Base-by-base conservation (phyloP, 768 basidiomycete genomes). In the Lactarius vividus region DNA sequence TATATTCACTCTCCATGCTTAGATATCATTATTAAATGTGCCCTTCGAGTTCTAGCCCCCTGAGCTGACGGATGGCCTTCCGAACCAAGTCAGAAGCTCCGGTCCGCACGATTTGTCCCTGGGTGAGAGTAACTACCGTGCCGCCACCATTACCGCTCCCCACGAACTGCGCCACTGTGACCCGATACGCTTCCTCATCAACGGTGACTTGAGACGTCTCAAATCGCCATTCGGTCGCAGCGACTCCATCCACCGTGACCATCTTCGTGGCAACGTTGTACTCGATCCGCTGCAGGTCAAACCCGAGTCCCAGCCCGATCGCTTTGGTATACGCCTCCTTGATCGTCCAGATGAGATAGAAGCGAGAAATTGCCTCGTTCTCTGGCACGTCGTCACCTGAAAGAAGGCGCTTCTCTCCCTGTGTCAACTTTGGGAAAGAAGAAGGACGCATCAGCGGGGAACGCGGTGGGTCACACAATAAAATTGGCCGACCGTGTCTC, bases 311-410 rank as follows among this genome's bases (percentile, higher is more conserved):
- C 39, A 89, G 73, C 0, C 94, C 94, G 39, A 94, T 81, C 2
- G 92, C 91, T 77, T 95, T 96, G 7, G 91, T 92, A 74, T 94
- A 94, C 4, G 94, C 92, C 74, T 96, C 93, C 76, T 96, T 96
- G 73, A 92, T 76, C 8, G 94, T 94, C 93, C 93, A 95, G 69
- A 92, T 84, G 81, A 88, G 88, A 72, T 89, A 92, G 74, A 94
- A 89, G 18, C 79, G 77, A 53, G 79, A 78, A n/a, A 90, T 76
- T 3, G 81, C 83, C 66, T 88, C 85, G 9, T 76, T 73, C 64
- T 81, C 74, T 31, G 84, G 75, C 8, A 81, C 72, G 11, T 79
- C 72, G 13, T 79, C 77, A 7, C 66, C 54, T n/a, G 70, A 69
- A 16, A 77, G 72, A 53, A 72, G 49, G 5, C 58, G 63, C 61